Conservation (phyloP, 805 yeast genomes). For the Ogataea haglerorum region DNA sequence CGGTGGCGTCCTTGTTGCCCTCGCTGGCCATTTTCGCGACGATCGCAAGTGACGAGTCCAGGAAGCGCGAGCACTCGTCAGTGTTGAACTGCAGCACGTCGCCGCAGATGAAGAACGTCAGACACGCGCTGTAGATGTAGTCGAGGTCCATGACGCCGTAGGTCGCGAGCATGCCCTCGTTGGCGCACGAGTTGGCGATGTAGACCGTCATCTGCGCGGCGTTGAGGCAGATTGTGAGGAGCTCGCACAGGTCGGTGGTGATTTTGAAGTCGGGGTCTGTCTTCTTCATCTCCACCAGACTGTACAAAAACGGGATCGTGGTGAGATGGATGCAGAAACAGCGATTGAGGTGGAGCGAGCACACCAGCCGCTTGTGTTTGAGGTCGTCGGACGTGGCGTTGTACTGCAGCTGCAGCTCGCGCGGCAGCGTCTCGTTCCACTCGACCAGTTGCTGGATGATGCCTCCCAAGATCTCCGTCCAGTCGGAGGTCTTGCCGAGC, state of each 20-base stretch:
- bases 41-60: conserved; percentile 21
- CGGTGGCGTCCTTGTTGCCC: conserved; percentile 23
- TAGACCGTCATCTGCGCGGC: conserved; percentile 26
- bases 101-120: conserved; percentile 29
- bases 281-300: conserved; percentile 21
- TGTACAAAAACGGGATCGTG: conserved; percentile 27
- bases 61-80: conserved; percentile 13
- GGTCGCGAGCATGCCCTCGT: conserved; percentile 22
- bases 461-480: conserved; percentile 17
- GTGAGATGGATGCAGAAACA: conserved; percentile 30
- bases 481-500: conserved; percentile 9
- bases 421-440: conserved; percentile 26
- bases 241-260: conserved; percentile 17
- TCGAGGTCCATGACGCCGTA: conserved; percentile 32
- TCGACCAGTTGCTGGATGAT: conserved; percentile 23
- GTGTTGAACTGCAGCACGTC: conserved; percentile 20
- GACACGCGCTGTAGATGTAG: conserved; percentile 26
- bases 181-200: conserved; percentile 17
- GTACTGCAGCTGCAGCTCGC: conserved; percentile 13
- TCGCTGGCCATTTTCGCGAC: conserved; percentile 17
- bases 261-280: conserved; percentile 10
- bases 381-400: conserved; percentile 6
- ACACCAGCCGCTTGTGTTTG: conserved; percentile 21
- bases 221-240: conserved; percentile 25
- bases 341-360: conserved; percentile 26